Evolutionary conservation across 352 stramenopile genomes (phyloP).

Genomic region (Thalassiosira oceanica): DNA sequence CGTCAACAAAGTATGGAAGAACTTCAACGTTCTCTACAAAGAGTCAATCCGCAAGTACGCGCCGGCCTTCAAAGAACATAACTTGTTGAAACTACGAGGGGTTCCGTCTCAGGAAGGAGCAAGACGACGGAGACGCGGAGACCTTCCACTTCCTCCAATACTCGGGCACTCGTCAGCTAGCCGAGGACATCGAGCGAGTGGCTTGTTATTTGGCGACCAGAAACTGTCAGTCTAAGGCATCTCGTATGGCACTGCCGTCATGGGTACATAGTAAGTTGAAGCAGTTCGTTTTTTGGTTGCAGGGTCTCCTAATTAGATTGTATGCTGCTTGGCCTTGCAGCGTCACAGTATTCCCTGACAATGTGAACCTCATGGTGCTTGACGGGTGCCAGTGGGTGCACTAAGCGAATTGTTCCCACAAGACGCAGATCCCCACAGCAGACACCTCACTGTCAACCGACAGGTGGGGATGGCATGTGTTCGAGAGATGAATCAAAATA

Average conservation of each 20-base stretch:
- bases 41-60: conserved; percentile 5
- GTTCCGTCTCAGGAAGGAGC: conserved; percentile 1
- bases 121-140: background rate
- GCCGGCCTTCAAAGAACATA: conserved; percentile 3
- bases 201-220: conserved; percentile 10
- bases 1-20: background rate
- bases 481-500: background rate
- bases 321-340: too few relatives aligned
- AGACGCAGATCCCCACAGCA: conserved; percentile 8
- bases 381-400: too few relatives aligned
- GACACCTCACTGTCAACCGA: conserved; percentile 14
- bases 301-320: too few relatives aligned
- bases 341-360: conserved; percentile 12
- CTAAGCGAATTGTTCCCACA: too few relatives aligned
- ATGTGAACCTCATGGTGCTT: conserved; percentile 16
- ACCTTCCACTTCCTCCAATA: conserved; percentile 28
- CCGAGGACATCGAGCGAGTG: conserved; percentile 24
- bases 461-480: background rate
- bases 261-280: too few relatives aligned
- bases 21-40: conserved; percentile 1
- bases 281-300: too few relatives aligned
- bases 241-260: conserved; percentile 25
- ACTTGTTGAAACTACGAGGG: conserved; percentile 7
- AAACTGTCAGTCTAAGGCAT: conserved; percentile 24
- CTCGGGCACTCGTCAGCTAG: conserved; percentile 11